Base-by-base conservation (phyloP, 169 alveolate genomes). In the Blepharisma undulans region DNA sequence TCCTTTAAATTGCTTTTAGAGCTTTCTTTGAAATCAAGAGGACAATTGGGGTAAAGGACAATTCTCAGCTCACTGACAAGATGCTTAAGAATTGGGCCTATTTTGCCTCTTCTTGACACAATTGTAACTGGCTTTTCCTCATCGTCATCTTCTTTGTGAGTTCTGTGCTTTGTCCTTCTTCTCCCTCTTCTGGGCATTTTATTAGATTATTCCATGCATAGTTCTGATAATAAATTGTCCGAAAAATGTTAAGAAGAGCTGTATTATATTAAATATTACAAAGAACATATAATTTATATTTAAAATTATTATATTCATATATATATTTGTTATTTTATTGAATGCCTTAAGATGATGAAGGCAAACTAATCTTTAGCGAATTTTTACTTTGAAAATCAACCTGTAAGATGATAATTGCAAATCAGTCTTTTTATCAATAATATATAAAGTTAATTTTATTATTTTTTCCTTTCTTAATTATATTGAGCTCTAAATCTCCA, bases 141-240 rank as follows among this genome's bases (percentile, higher is more conserved):
- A 81, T 94, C 94, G 72, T 92, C 96, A 34, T 93, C 95, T 80
- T 94, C 97, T 77, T 89, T 93, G 88, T 95, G 97, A 59, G 97
- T 95, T 59, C 96, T 90, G 76, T 95, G 92, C 90, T 95, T 95
- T 92, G 92, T 93, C 89, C 97, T 91, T 86, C 93, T 90, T 84
- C 97, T 95, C 72, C 97, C 97, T 91, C 90, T 92, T 94, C 92
- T 95, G 4, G 97, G 97, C 97, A 95, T 95, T 92, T 34, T 90
- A 87, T 16, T 34, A 86, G 22, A 87, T 59, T 77, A 34, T 30
- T 84, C 32, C 84, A 48, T 84, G 66, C 66, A n/a, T 18, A 5
- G 10, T 48, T 48, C 66, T 5, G n/a, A 77, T 27, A 84, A 66
- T 22, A 27, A 22, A n/a, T 21, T 29, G 6, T 8, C 61, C 33